These are phyloP conservation scores for Apophysomyces ossiformis DNA, from an alignment of 371 early-diverging fungal genomes.

Conservation along the genomic window DNA sequence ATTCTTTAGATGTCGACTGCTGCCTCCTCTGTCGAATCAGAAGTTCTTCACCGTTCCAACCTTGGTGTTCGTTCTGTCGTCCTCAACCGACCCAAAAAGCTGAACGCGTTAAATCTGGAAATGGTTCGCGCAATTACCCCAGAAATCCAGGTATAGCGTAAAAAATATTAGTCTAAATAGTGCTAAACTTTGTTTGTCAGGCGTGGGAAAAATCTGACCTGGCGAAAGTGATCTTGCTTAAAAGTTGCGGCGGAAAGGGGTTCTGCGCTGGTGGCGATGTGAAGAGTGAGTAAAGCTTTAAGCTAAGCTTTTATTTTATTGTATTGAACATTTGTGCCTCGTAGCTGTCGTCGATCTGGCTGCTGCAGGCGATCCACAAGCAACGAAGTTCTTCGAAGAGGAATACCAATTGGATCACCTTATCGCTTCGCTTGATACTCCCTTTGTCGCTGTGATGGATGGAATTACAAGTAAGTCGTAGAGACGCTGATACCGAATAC, in stretches of 20 bases:
- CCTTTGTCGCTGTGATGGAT: constrained; percentile 87
- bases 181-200: constrained; percentile 41
- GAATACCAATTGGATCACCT: constrained; percentile 95
- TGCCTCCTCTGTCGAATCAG: constrained; percentile 40
- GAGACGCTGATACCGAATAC: background rate
- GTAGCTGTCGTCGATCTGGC: constrained; percentile 54
- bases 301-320: background rate
- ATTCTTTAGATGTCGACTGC: constrained; percentile 45
- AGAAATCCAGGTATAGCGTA: constrained; percentile 70
- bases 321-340: background rate
- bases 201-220: constrained; percentile 91
- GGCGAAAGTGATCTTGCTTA: constrained; percentile 86
- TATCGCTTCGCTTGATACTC: constrained; percentile 86
- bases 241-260: constrained; percentile 76
- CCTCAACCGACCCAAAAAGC: constrained; percentile 86
- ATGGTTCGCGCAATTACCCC: constrained; percentile 89
- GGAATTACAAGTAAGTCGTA: constrained; percentile 86
- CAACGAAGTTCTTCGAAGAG: constrained; percentile 84
- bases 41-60: constrained; percentile 54
- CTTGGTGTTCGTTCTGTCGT: constrained; percentile 53
- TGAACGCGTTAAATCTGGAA: constrained; percentile 86
- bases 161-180: background rate
- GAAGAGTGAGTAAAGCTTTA: constrained; percentile 54
- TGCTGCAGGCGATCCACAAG: constrained; percentile 45
- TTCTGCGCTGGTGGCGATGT: constrained; percentile 99